A percentile compares a stretch with the other conserved stretches of the same genome.
phyloP scores from a whole-genome alignment of 176 grass and related monocot genomes.

The Aegilops speltoides region DNA sequence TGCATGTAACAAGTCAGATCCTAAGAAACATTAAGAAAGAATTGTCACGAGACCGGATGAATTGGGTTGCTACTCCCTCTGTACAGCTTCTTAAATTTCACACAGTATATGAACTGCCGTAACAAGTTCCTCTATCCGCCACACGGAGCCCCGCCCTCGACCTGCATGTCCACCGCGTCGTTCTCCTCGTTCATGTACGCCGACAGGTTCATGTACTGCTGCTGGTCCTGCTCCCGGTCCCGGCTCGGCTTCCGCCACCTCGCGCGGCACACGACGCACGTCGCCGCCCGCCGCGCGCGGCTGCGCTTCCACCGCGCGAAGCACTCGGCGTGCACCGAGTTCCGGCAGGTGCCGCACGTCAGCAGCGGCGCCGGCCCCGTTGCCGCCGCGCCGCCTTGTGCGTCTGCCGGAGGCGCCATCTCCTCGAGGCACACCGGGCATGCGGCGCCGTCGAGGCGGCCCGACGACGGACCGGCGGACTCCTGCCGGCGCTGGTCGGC shows the following conservation, averaged over 20 bases:
- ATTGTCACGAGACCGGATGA: conserved; percentile 1
- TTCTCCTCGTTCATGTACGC: conserved; percentile 59
- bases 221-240: conserved; percentile 22
- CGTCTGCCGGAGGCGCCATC: background rate
- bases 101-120: background rate
- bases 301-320: conserved; percentile 82
- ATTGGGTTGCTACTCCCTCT: conserved; percentile 2
- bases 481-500: background rate
- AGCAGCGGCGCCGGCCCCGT: conserved; percentile 23
- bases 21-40: conserved; percentile 11
- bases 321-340: conserved; percentile 88
- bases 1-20: background rate
- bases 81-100: conserved; percentile 14
- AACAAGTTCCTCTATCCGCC: conserved; percentile 22
- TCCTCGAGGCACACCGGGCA: conserved; percentile 95
- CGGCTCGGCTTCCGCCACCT: conserved; percentile 63
- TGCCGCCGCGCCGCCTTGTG: background rate
- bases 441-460: conserved; percentile 25
- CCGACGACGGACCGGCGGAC: background rate
- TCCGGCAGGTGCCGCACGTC: conserved; percentile 76
- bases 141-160: conserved; percentile 39
- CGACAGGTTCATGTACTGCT: conserved; percentile 79
- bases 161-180: conserved; percentile 25
- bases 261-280: conserved; percentile 89
- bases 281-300: conserved; percentile 58